Evolutionary conservation across 768 basidiomycete species (phyloP).

Genomic region (Cystobasidium tubakii): DNA sequence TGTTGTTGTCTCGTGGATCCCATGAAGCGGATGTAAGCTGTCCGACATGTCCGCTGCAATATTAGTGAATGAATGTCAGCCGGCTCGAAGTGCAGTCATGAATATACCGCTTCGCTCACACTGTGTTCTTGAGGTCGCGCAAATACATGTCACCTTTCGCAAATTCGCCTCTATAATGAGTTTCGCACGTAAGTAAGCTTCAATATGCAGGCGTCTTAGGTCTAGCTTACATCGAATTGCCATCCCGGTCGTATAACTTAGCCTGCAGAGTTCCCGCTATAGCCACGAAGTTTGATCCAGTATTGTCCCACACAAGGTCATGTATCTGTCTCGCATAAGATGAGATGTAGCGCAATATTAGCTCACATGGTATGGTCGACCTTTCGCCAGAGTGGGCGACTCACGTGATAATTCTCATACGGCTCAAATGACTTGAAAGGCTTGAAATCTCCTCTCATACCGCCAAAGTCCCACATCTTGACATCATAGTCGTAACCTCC

Average conservation of each 20-base stretch:
- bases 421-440: conserved; percentile 98
- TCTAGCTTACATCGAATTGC: conserved; percentile 70
- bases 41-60: conserved; percentile 80
- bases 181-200: conserved; percentile 44
- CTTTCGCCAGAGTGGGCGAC: conserved; percentile 40
- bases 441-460: conserved; percentile 76
- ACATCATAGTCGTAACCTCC: conserved; percentile 97
- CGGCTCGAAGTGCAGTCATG: no score
- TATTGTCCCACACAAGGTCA: conserved; percentile 80
- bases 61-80: neutral
- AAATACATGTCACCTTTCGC: conserved; percentile 97
- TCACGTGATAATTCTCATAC: conserved; percentile 81
- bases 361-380: no score
- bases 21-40: conserved; percentile 83
- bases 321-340: conserved; percentile 61
- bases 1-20: conserved; percentile 78
- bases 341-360: neutral
- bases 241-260: conserved; percentile 84
- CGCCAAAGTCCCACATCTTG: conserved; percentile 98
- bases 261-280: conserved; percentile 82
- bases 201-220: no score
- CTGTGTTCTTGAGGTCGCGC: conserved; percentile 97
- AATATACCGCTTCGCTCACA: conserved; percentile 59
- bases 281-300: conserved; percentile 76
- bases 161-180: conserved; percentile 53